Evolutionary conservation across 1,139 yeast species (phyloP), one percentile per base, ranked within the genome.

Genomic region (Zygosaccharomyces sapae): DNA sequence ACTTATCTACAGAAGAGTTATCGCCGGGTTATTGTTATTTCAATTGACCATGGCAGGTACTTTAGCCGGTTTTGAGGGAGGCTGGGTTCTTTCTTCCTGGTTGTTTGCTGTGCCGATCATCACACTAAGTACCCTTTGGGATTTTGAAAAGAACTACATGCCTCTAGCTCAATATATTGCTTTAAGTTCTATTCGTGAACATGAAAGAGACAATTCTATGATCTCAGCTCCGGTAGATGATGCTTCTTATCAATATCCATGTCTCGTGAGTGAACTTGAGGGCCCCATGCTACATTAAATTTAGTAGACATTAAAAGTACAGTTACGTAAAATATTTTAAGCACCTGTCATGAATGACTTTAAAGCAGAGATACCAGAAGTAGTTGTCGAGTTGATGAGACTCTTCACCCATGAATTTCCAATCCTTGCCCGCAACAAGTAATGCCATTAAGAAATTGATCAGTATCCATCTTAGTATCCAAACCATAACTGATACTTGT

Each of bases 31-130:
- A 37, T 66, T 83, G 13, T 66, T 87, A 9, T 86, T 92, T 63
- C 97, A 92, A 61, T 67, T 90, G 48, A 87, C 96, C 12, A 88
- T 89, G 88, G 89, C 90, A 1, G 97, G 97, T 2, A 83, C 95
- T 0, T 71, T 90, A 50, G 92, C 86, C 1, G 75, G 85, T 12
- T 80, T 87, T 57, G 81, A 79, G 54, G 81, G 84, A 52, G 95
- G 95, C 0, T 89, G 83, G 69, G 69, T 80, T 8, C 71, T 87
- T 41, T 88, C 96, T 0, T 70, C 85, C 31, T 74, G 81, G 52
- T 70, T 90, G 43, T 72, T 82, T 0, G 97, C 97, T 1, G 70
- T 89, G 39, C 94, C 96, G 1, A 59, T 86, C 9, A 68, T 80
- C 4, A 83, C 95, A 0, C 57, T 84, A 25, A 75, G 79, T 41